A percentile compares a stretch with the other conserved stretches of the same genome.
Conservation (phyloP, 169 alveolate species). For the Sarcocystis neurona region DNA sequence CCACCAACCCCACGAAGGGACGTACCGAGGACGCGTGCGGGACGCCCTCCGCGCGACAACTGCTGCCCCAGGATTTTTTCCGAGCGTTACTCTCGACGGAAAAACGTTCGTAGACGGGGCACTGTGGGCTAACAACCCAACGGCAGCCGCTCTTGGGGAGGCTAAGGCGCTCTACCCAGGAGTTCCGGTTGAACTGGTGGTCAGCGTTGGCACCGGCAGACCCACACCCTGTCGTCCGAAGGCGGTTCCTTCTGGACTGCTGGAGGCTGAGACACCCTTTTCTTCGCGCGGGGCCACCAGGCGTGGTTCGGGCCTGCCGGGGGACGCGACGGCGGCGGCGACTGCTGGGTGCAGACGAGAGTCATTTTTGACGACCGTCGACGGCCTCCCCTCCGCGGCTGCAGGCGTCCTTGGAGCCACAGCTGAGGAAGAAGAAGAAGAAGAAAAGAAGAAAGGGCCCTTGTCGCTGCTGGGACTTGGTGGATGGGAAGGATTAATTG, state of each 20-base stretch:
- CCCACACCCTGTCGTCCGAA: too few relatives aligned
- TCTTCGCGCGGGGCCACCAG: too few relatives aligned
- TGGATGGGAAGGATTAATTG: slow-evolving; percentile 75
- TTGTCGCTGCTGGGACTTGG: slow-evolving; percentile 18
- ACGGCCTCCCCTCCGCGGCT: neutral
- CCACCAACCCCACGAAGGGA: slow-evolving; percentile 67
- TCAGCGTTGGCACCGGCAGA: slow-evolving; percentile 85
- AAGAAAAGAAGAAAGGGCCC: neutral
- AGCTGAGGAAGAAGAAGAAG: neutral
- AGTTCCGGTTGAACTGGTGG: slow-evolving; percentile 77
- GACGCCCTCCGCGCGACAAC: slow-evolving; percentile 85
- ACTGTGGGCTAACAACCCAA: slow-evolving; percentile 83
- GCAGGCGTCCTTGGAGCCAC: neutral
- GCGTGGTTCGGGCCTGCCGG: too few relatives aligned
- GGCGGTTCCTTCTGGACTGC: too few relatives aligned
- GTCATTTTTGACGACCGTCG: too few relatives aligned
- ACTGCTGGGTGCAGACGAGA: too few relatives aligned
- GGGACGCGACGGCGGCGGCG: too few relatives aligned
- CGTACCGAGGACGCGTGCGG: slow-evolving; percentile 68
- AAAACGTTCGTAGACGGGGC: slow-evolving; percentile 84
- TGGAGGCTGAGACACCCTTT: too few relatives aligned
- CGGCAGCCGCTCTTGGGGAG: slow-evolving; percentile 81
- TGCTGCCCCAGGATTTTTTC: slow-evolving; percentile 86
- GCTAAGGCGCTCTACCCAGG: slow-evolving; percentile 77
- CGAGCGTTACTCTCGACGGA: slow-evolving; percentile 75